These are phyloP conservation scores for Lactarius vividus DNA, from an alignment of 768 basidiomycete species.

Conservation along the genomic window DNA sequence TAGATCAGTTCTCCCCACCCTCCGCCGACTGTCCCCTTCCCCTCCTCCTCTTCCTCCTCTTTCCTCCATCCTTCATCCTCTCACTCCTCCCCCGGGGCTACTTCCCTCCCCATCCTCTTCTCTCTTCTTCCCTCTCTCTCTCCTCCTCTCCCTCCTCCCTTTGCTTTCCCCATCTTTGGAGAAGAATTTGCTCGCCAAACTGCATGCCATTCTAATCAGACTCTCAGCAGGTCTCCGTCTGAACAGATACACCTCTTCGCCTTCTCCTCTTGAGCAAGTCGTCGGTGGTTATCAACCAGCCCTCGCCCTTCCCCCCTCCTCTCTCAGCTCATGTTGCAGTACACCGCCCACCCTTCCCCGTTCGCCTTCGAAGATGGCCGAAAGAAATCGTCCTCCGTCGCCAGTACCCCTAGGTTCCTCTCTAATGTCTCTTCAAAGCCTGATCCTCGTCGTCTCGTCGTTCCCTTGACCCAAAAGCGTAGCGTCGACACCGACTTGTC, in stretches of 20 bases:
- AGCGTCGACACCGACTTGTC: conserved; percentile 31
- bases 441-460: conserved; percentile 19
- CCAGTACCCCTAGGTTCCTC: conserved; percentile 22
- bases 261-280: conserved; percentile 30
- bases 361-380: conserved; percentile 36
- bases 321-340: conserved; percentile 36
- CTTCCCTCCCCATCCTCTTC: not conserved
- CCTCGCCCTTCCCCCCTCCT: conserved; percentile 28
- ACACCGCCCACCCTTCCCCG: conserved; percentile 36
- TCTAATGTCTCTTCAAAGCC: conserved; percentile 23
- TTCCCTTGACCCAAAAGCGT: conserved; percentile 28
- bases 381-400: conserved; percentile 32
- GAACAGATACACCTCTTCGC: conserved; percentile 38
- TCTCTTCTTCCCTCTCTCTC: not conserved
- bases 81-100: not conserved
- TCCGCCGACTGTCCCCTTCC: conserved; percentile 11
- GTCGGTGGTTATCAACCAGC: conserved; percentile 33
- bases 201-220: conserved; percentile 39
- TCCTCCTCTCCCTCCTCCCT: not conserved
- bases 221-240: conserved; percentile 59
- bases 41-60: conserved; percentile 30
- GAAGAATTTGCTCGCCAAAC: conserved; percentile 16
- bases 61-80: conserved; percentile 19
- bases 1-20: conserved; percentile 9
- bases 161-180: conserved; percentile 2